Percentiles rank a stretch among this genome's conserved stretches.
These are phyloP conservation scores for Rhododendron molle DNA, from an alignment of 148 eudicot species.

Conservation along the genomic window DNA sequence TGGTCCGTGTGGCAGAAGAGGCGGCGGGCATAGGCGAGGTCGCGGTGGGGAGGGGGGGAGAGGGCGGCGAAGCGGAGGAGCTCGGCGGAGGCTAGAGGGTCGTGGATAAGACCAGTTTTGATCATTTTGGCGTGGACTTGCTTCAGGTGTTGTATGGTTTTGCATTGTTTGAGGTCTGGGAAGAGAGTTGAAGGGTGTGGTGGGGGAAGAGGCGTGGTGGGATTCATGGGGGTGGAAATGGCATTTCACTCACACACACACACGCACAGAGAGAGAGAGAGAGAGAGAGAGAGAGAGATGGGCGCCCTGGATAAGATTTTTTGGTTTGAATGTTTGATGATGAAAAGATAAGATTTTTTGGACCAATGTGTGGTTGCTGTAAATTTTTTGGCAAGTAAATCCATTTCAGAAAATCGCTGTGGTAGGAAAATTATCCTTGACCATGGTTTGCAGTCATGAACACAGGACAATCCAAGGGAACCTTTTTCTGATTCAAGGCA, in stretches of 20 bases:
- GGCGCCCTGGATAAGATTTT: not conserved
- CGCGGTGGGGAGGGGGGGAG: conserved; percentile 14
- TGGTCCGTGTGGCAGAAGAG: conserved; percentile 25
- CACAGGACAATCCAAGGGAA: too few species aligned
- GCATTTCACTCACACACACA: not conserved
- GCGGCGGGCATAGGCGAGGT: conserved; percentile 29
- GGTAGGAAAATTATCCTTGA: too few species aligned
- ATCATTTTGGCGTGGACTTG: conserved; percentile 58
- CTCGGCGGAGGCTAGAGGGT: conserved; percentile 50
- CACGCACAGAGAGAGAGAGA: too few species aligned
- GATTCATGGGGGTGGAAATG: conserved; percentile 9
- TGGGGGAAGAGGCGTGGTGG: not conserved
- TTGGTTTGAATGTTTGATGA: too few species aligned
- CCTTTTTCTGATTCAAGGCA: too few species aligned
- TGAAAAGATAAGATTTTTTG: too few species aligned
- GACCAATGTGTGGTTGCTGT: not conserved
- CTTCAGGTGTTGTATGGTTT: conserved; percentile 27
- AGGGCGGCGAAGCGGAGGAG: conserved; percentile 42
- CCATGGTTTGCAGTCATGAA: too few species aligned
- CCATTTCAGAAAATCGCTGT: not conserved
- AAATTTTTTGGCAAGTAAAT: not conserved
- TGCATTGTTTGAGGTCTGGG: conserved; percentile 42
- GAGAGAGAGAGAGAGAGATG: not conserved
- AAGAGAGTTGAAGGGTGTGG: conserved; percentile 17
- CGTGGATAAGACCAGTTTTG: conserved; percentile 52